Percentiles rank a stretch among this genome's conserved stretches.
These are phyloP conservation scores for Pneumocystis carinii DNA, from an alignment of 1,139 yeast genomes.

Conservation along the genomic window DNA sequence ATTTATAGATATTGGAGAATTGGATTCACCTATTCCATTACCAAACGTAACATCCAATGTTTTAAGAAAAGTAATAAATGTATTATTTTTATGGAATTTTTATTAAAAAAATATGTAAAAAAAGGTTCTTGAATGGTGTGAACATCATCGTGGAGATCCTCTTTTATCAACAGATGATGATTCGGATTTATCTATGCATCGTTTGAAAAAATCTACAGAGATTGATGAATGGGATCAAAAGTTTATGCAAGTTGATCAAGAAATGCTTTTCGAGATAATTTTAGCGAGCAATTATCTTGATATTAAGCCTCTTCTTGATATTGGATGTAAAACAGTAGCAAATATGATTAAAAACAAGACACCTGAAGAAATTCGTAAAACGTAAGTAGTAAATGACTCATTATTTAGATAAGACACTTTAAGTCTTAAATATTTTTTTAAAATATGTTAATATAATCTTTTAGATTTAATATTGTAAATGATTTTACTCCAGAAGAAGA, in stretches of 20 bases:
- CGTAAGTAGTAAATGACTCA: not conserved
- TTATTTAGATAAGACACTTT: too few relatives aligned
- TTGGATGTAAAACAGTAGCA: constrained; percentile 95
- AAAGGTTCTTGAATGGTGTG: constrained; percentile 83
- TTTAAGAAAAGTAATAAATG: constrained; percentile 39
- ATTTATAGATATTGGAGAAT: constrained; percentile 35
- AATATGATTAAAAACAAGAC: constrained; percentile 94
- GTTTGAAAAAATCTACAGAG: constrained; percentile 22
- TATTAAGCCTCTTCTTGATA: constrained; percentile 80
- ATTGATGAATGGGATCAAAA: constrained; percentile 93
- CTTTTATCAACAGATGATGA: constrained; percentile 46
- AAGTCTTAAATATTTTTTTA: not conserved
- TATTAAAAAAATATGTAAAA: not conserved
- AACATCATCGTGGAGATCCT: constrained; percentile 72
- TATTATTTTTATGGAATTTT: not conserved
- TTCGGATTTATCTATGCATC: constrained; percentile 11
- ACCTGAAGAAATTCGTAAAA: constrained; percentile 81
- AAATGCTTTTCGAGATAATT: constrained; percentile 92
- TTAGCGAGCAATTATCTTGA: constrained; percentile 85
- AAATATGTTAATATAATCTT: not conserved
- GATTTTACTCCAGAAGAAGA: constrained; percentile 98
- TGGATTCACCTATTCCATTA: constrained; percentile 74
- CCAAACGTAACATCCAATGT: constrained; percentile 38
- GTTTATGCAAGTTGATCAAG: constrained; percentile 92
- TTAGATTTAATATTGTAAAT: constrained; percentile 86